Percentiles rank a stretch among this genome's conserved stretches.
These are phyloP conservation scores for Russula lepida DNA, from an alignment of 768 basidiomycete species.

Conservation along the genomic window DNA sequence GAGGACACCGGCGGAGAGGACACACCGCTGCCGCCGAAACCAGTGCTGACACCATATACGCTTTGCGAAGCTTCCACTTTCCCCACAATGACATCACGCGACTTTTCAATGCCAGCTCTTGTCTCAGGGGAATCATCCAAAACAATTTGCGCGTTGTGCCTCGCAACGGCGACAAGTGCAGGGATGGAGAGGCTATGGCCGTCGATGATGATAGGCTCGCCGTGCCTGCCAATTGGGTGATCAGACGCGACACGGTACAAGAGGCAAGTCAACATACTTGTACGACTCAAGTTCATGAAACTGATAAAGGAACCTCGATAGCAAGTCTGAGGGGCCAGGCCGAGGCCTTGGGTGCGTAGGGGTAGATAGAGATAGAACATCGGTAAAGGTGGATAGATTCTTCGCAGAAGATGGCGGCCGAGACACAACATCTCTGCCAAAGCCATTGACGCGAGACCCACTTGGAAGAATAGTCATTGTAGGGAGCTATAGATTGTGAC, in stretches of 20 bases:
- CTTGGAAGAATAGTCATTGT: slow-evolving; percentile 19
- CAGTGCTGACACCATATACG: slow-evolving; percentile 80
- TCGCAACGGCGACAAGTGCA: slow-evolving; percentile 68
- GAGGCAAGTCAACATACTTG: slow-evolving; percentile 37
- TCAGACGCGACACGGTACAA: slow-evolving; percentile 1
- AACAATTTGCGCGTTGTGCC: slow-evolving; percentile 45
- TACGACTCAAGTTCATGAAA: slow-evolving; percentile 54
- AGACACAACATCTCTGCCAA: neutral
- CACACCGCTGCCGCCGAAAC: slow-evolving; percentile 76
- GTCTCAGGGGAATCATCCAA: slow-evolving; percentile 43
- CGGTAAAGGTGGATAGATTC: neutral
- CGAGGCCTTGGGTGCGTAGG: neutral
- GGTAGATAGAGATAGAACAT: neutral
- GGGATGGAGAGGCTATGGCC: slow-evolving; percentile 68
- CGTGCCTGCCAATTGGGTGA: slow-evolving; percentile 36
- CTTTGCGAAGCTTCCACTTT: slow-evolving; percentile 62
- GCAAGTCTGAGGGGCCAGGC: slow-evolving; percentile 28
- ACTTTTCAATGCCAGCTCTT: slow-evolving; percentile 48
- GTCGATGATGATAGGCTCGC: slow-evolving; percentile 54
- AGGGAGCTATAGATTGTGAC: neutral
- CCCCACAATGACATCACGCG: slow-evolving; percentile 52
- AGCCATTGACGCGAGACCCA: slow-evolving; percentile 13
- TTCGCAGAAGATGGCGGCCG: neutral
- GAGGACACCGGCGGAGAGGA: neutral
- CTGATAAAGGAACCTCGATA: slow-evolving; percentile 51